Evolutionary conservation across 345 rosid species (phyloP), one percentile per base, ranked within the genome.

Genomic region (Eucalyptus lansdowneana): DNA sequence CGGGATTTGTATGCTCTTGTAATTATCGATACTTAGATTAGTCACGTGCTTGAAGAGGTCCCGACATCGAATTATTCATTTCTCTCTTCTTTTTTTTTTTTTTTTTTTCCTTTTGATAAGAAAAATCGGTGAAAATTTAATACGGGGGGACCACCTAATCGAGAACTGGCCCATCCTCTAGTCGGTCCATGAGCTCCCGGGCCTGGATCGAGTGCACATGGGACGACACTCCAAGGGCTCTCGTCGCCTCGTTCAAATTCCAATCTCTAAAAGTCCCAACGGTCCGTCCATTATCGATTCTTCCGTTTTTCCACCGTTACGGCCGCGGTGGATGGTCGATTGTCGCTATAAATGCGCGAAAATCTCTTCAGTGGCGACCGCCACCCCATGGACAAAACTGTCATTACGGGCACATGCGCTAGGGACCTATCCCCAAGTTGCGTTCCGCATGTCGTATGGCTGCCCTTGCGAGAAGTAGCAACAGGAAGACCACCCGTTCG

Each of bases 241-340:
- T 9, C 34, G 80, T 31, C 37, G 42, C 80, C 12, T 8, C 42
- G 42, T 31, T 3, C 80, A 16, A 22, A 24, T 25, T 29, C 69
- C 7, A 12, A 65, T n/a, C 40, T 12, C 24, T 22, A 34, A 3
- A 40, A 2, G n/a, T 40, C 47, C 83, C 47, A 3, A 76, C 24
- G 7, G 14, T 60, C 42, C 45, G 25, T 21, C 45, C 83, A 21
- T 21, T 4, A 6, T 40, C 83, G 12, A 1, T 19, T 37, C 0
- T 2, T 12, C 42, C 2, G 11, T n/a, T 14, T 19, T 6, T 9
- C 80, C 25, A 12, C 11, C 21, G 81, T 37, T 0, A 72, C 22
- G 45, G 45, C 25, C 62, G 14, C 3, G 62, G 27, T 10, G 81
- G 14, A 10, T 12, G 45, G 81, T 72, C 81, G 25, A 37, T 72